Conservation (phyloP, 495 filamentous ascomycete species). For the Xylaria curta region DNA sequence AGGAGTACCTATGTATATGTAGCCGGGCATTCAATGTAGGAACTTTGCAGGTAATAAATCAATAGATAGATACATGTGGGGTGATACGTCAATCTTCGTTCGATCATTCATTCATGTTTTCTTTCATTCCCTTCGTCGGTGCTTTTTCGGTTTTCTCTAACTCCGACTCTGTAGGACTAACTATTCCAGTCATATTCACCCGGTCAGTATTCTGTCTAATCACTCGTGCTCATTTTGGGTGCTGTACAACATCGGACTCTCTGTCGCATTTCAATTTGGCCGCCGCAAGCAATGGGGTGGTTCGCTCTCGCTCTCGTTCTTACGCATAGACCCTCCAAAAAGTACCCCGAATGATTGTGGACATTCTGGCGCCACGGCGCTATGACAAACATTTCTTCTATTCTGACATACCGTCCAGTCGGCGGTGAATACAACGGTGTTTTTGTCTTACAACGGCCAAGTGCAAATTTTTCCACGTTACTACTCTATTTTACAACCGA, state of each 20-base stretch:
- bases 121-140: background rate
- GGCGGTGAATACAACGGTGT: background rate
- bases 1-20: background rate
- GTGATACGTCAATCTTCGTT: background rate
- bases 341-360: background rate
- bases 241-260: background rate
- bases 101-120: background rate
- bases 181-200: background rate
- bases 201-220: background rate
- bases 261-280: constrained; percentile 6
- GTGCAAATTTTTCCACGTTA: background rate
- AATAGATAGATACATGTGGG: background rate
- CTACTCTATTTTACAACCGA: background rate
- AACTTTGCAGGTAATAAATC: background rate
- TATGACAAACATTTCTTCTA: background rate
- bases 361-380: background rate
- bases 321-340: background rate
- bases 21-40: background rate
- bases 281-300: background rate
- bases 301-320: background rate
- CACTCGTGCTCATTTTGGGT: background rate
- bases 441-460: background rate
- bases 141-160: background rate
- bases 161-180: background rate
- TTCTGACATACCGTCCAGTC: background rate